These are phyloP conservation scores for Geotrichum citri-aurantii DNA, from an alignment of 1,139 yeast species.

Conservation along the genomic window DNA sequence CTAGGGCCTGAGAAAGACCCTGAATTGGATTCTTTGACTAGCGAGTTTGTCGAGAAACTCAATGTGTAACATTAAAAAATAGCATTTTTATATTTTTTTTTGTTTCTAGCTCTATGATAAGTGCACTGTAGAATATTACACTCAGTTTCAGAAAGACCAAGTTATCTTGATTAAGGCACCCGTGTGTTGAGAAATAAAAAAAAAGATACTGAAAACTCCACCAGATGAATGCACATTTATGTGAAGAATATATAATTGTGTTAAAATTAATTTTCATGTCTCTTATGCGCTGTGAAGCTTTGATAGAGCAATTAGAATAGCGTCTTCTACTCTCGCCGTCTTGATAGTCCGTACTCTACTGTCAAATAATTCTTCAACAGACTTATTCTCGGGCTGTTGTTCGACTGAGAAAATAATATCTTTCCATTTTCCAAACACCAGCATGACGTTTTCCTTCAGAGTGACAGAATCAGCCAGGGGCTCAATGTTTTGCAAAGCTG, in stretches of 20 bases:
- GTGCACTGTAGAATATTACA: no score
- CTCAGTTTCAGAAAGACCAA: no score
- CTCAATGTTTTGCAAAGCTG: neutral
- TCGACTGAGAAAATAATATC: neutral
- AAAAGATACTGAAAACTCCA: no score
- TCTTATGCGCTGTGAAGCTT: neutral
- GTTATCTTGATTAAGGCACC: no score
- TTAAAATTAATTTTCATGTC: no score
- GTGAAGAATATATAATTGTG: no score
- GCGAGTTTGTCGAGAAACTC: constrained; percentile 5
- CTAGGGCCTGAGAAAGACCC: neutral
- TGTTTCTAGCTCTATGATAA: no score
- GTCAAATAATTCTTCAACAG: neutral
- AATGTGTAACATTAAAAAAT: neutral
- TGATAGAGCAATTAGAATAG: neutral
- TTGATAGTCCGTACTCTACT: neutral
- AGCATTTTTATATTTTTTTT: neutral
- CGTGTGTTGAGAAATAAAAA: no score
- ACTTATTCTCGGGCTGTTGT: neutral
- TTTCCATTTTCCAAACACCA: constrained; percentile 6
- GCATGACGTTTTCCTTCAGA: neutral
- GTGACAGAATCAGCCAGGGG: neutral
- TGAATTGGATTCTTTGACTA: neutral
- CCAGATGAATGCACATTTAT: no score
- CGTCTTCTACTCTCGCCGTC: constrained; percentile 1